Conservation (phyloP, 2,329 filamentous ascomycete species). For the Phaeosphaeriaceae sp. region DNA sequence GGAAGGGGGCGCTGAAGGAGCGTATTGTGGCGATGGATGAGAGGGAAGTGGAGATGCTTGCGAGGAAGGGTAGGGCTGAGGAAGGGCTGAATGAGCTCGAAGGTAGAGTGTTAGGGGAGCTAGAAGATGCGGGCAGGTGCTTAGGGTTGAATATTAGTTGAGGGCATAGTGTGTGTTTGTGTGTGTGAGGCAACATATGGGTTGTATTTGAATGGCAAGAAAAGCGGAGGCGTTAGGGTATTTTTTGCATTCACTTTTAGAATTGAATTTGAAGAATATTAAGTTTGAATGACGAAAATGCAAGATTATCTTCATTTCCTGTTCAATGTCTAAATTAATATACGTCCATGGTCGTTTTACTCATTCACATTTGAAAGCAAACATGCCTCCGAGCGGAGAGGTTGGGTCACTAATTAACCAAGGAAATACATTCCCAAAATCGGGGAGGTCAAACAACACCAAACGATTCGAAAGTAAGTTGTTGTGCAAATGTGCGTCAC, state of each 20-base stretch:
- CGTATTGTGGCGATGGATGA: slow-evolving; percentile 75
- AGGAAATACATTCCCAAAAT: too few species aligned
- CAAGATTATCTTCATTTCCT: too few species aligned
- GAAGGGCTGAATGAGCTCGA: slow-evolving; percentile 66
- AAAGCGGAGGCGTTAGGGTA: not conserved
- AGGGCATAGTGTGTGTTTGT: slow-evolving; percentile 7
- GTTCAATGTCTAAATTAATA: too few species aligned
- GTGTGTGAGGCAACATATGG: not conserved
- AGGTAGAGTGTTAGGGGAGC: slow-evolving; percentile 68
- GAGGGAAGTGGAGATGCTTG: slow-evolving; percentile 70
- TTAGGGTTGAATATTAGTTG: slow-evolving; percentile 33
- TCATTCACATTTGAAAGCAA: too few species aligned
- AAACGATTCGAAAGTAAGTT: not conserved
- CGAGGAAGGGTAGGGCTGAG: slow-evolving; percentile 40
- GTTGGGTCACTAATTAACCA: too few species aligned
- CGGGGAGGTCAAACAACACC: too few species aligned
- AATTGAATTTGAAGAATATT: slow-evolving; percentile 1
- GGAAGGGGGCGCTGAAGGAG: slow-evolving; percentile 71
- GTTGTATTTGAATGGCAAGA: not conserved
- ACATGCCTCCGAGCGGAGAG: too few species aligned
- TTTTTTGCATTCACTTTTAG: not conserved
- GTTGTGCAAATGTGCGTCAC: slow-evolving; percentile 6
- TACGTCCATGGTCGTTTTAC: too few species aligned
- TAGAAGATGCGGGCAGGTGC: slow-evolving; percentile 46
- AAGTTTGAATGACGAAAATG: too few species aligned